These are phyloP conservation scores for Blastosporella zonata DNA, from an alignment of 1,284 basidiomycete genomes.

Conservation along the genomic window DNA sequence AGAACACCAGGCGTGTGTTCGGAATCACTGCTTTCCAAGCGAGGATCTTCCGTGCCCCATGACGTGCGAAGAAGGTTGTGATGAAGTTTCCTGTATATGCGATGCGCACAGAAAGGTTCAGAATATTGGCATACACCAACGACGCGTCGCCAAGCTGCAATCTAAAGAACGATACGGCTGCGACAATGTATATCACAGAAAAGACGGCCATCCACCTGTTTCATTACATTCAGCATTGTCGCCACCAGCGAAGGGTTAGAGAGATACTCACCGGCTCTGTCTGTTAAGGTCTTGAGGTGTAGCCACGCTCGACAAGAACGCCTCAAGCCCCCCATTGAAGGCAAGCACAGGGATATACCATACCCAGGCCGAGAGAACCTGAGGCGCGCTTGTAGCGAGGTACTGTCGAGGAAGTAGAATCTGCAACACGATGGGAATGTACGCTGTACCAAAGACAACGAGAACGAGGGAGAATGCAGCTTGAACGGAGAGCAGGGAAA, in stretches of 20 bases:
- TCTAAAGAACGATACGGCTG: constrained; percentile 49
- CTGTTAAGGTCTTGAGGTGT: constrained; percentile 56
- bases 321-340: constrained; percentile 86
- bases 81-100: constrained; percentile 45
- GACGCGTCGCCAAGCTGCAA: constrained; percentile 62
- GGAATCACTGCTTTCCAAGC: constrained; percentile 32
- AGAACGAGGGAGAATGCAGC: constrained; percentile 69
- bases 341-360: constrained; percentile 87
- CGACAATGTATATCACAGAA: constrained; percentile 56
- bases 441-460: constrained; percentile 70
- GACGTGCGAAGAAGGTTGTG: constrained; percentile 33
- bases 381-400: constrained; percentile 68
- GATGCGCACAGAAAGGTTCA: constrained; percentile 60
- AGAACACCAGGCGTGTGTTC: constrained; percentile 28
- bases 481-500: constrained; percentile 67
- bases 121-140: constrained; percentile 73
- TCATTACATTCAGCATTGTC: not conserved
- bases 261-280: constrained; percentile 55
- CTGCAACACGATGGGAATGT: constrained; percentile 65
- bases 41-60: constrained; percentile 20
- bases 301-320: constrained; percentile 82
- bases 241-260: not conserved
- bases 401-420: constrained; percentile 74
- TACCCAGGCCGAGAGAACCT: constrained; percentile 74
- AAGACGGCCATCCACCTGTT: constrained; percentile 65